These are phyloP conservation scores for Termitomyces sp. DNA, from an alignment of 768 basidiomycete genomes.

Conservation along the genomic window DNA sequence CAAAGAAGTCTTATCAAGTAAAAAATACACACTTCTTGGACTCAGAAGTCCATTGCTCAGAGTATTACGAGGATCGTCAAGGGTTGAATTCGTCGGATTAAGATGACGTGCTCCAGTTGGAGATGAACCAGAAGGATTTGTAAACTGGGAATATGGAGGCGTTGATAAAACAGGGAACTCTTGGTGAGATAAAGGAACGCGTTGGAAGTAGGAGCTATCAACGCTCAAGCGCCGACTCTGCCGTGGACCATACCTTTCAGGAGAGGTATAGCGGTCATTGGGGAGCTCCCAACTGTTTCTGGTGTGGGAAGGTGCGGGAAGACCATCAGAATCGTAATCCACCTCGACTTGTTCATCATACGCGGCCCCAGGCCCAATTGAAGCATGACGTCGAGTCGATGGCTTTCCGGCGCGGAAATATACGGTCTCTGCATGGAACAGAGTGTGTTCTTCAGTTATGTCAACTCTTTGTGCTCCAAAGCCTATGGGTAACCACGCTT, in stretches of 20 bases:
- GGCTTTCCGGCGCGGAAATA: constrained; percentile 63
- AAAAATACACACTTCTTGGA: constrained; percentile 15
- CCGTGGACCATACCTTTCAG: neutral
- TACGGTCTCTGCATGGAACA: constrained; percentile 65
- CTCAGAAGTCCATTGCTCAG: constrained; percentile 23
- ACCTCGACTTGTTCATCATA: constrained; percentile 21
- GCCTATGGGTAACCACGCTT: constrained; percentile 24
- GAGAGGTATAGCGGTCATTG: constrained; percentile 5
- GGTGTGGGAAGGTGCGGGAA: constrained; percentile 9
- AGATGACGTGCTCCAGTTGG: constrained; percentile 4
- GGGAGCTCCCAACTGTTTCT: constrained; percentile 6
- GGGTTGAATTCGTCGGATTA: constrained; percentile 23
- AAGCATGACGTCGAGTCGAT: constrained; percentile 29
- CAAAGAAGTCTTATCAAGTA: neutral
- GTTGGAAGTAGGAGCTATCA: constrained; percentile 30
- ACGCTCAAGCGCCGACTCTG: constrained; percentile 24
- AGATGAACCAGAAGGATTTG: constrained; percentile 8
- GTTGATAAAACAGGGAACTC: constrained; percentile 24
- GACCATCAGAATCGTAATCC: constrained; percentile 26
- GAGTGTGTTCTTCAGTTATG: constrained; percentile 68
- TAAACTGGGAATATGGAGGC: constrained; percentile 33
- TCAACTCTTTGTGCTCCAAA: constrained; percentile 73
- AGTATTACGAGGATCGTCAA: constrained; percentile 35
- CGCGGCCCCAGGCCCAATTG: constrained; percentile 44
- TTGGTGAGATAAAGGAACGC: constrained; percentile 25